Percentiles rank a stretch among this genome's conserved stretches.
Evolutionary conservation across 345 rosid species (phyloP).

Genomic region (Carallia brachiata): DNA sequence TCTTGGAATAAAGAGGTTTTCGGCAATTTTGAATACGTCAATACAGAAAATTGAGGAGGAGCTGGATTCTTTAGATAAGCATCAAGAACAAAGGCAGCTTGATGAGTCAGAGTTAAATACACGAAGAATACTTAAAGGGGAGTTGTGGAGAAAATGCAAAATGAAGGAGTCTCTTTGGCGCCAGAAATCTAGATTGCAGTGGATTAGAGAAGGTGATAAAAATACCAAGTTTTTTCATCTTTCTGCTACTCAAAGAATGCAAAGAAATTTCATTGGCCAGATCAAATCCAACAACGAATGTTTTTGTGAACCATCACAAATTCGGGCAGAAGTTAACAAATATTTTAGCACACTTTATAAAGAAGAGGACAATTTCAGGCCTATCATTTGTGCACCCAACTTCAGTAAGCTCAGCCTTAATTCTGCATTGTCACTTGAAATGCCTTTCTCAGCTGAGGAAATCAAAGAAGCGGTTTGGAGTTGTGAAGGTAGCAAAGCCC

Average conservation of each 20-base stretch:
- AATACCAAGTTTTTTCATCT: not conserved
- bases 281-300: too few species aligned
- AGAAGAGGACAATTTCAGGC: not conserved
- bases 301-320: not conserved
- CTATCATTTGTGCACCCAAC: not conserved
- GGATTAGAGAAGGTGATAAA: not conserved
- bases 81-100: too few species aligned
- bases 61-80: too few species aligned
- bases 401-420: not conserved
- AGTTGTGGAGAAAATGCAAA: not conserved
- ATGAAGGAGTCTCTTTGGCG: not conserved
- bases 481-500: not conserved
- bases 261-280: not conserved
- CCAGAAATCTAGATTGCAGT: not conserved
- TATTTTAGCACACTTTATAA: not conserved
- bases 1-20: too few species aligned
- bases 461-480: not conserved
- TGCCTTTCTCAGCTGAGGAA: not conserved
- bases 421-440: not conserved
- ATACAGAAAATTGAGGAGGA: too few species aligned
- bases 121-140: too few species aligned
- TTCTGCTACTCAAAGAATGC: not conserved
- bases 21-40: too few species aligned
- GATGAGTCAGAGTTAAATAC: too few species aligned
- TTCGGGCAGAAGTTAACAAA: not conserved